Evolutionary conservation across 345 rosid genomes (phyloP).

Genomic region (Geranium rotundifolium): DNA sequence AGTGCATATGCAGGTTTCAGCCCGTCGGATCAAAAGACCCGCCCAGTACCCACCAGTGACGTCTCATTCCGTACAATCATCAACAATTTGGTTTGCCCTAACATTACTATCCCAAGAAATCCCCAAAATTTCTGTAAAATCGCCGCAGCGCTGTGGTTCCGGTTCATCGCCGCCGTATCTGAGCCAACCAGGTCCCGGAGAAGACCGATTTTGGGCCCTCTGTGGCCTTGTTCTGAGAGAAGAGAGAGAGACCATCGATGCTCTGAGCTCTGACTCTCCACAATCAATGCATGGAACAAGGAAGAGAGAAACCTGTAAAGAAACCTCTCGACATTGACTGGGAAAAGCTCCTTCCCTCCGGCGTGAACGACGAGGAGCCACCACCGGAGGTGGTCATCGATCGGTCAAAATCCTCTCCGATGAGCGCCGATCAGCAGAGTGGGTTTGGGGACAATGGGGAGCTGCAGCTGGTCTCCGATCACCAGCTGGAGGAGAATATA

Average conservation of each 20-base stretch:
- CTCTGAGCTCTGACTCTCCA: not conserved
- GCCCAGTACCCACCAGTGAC: too few species aligned
- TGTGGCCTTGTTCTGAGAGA: not conserved
- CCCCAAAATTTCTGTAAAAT: not conserved
- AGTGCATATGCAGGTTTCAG: too few species aligned
- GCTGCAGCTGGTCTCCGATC: constrained; percentile 14
- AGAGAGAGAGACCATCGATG: not conserved
- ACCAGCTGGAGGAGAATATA: constrained; percentile 21
- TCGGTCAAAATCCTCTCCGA: not conserved
- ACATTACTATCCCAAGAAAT: too few species aligned
- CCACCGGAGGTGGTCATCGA: constrained; percentile 3
- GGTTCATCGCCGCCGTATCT: not conserved
- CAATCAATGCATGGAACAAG: constrained; percentile 14
- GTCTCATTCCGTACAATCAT: too few species aligned
- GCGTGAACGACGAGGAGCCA: constrained; percentile 17
- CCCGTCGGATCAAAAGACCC: too few species aligned
- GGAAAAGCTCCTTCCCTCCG: constrained; percentile 19
- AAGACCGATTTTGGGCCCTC: not conserved
- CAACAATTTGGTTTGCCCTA: not conserved
- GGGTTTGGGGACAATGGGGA: constrained; percentile 11
- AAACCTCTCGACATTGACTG: constrained; percentile 29
- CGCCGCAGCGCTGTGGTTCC: not conserved
- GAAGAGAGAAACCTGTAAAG: constrained; percentile 15
- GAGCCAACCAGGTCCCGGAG: not conserved
- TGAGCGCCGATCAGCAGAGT: constrained; percentile 14